phyloP scores from a whole-genome alignment of 2,329 filamentous ascomycete genomes.

The Alternaria dauci region DNA sequence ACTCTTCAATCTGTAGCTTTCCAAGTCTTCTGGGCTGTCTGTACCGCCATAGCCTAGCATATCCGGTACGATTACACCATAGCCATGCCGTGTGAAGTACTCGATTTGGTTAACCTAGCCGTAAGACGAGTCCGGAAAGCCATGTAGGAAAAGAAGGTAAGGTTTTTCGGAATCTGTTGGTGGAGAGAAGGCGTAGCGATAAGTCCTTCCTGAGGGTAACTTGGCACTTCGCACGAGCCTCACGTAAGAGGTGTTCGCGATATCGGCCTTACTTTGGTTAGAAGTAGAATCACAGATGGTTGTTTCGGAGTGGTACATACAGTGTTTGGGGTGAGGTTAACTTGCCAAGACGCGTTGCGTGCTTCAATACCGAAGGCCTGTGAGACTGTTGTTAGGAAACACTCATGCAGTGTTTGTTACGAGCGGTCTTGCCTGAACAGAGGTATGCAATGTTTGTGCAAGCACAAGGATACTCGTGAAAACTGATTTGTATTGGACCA shows the following conservation, averaged over 20 bases:
- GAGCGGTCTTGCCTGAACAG: neutral
- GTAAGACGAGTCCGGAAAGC: neutral
- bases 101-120: neutral
- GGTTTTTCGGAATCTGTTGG: neutral
- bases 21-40: neutral
- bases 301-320: neutral
- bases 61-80: neutral
- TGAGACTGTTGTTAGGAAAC: neutral
- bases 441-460: neutral
- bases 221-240: neutral
- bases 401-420: neutral
- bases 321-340: neutral
- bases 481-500: neutral
- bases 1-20: neutral
- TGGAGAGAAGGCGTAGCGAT: neutral
- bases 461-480: neutral
- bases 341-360: neutral
- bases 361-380: neutral
- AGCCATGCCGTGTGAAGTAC: neutral
- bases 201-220: neutral
- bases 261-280: neutral
- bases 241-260: neutral
- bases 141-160: neutral
- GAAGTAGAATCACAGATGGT: neutral
- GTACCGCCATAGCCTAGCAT: neutral